phyloP scores from a whole-genome alignment of 257 asterid genomes.

The Salvia hispanica region DNA sequence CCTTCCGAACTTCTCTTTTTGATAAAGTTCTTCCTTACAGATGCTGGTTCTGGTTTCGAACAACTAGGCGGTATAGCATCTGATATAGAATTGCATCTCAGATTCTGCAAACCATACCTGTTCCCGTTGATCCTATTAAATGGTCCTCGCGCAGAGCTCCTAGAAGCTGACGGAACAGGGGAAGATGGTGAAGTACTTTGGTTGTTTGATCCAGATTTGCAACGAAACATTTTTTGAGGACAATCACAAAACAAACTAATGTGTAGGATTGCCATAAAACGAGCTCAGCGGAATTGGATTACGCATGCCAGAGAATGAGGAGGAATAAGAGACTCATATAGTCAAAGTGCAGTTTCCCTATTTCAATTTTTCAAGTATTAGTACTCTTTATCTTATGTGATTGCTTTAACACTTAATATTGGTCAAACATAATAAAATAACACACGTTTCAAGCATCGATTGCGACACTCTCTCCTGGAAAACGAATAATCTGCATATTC shows the following conservation, averaged over 20 bases:
- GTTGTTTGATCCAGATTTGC: conserved; percentile 33
- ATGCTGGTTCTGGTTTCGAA: conserved; percentile 45
- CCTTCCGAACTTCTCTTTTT: conserved; percentile 54
- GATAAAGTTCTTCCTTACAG: conserved; percentile 34
- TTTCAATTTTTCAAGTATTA: too few species aligned
- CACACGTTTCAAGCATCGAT: conserved; percentile 33
- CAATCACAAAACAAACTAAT: background rate
- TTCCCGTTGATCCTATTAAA: conserved; percentile 36
- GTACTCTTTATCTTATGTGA: conserved; percentile 31
- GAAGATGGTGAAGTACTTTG: conserved; percentile 38
- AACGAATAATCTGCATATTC: conserved; percentile 33
- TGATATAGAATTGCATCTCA: conserved; percentile 49
- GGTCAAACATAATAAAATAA: too few species aligned
- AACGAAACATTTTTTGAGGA: conserved; percentile 39
- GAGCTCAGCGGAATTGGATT: background rate
- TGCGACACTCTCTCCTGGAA: conserved; percentile 30
- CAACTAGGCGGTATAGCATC: conserved; percentile 44
- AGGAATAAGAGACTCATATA: conserved; percentile 19
- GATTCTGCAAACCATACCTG: conserved; percentile 44
- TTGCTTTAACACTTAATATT: conserved; percentile 35
- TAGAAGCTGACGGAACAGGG: conserved; percentile 38
- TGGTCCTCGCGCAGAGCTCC: conserved; percentile 33
- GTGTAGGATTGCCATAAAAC: background rate
- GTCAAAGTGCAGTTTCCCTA: conserved; percentile 1
- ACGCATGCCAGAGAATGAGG: background rate